phyloP scores from a whole-genome alignment of 73 alveolate species.

The Paramecium caudatum region DNA sequence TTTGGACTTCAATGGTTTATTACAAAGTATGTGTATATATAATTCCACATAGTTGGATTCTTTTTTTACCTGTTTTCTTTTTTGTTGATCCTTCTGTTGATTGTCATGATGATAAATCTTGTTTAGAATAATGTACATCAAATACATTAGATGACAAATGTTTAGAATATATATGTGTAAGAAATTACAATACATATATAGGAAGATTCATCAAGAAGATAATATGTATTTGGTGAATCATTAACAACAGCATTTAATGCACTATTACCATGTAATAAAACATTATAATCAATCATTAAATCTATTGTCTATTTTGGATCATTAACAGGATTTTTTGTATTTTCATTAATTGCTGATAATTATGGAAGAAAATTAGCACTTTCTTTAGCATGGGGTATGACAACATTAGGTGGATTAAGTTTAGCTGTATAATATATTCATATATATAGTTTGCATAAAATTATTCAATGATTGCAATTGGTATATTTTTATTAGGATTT shows the following conservation, averaged over 20 bases:
- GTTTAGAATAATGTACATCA: not conserved
- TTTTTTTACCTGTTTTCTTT: constrained; percentile 67
- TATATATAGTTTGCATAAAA: constrained; percentile 45
- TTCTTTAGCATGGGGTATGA: constrained; percentile 57
- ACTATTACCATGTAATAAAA: constrained; percentile 1
- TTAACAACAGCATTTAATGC: constrained; percentile 58
- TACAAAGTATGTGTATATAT: constrained; percentile 29
- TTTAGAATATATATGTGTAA: constrained; percentile 21
- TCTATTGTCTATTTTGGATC: constrained; percentile 68
- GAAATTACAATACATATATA: not conserved
- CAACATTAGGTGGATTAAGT: constrained; percentile 64
- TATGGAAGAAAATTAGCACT: constrained; percentile 71
- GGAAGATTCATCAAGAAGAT: constrained; percentile 13
- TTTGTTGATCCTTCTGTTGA: constrained; percentile 33
- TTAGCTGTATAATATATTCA: not conserved
- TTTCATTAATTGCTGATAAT: constrained; percentile 73
- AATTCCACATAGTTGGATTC: constrained; percentile 39
- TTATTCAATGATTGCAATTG: constrained; percentile 60
- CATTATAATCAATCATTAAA: constrained; percentile 6
- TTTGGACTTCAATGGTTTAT: constrained; percentile 72
- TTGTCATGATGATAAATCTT: constrained; percentile 16
- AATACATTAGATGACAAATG: constrained; percentile 9
- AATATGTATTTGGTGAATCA: constrained; percentile 39
- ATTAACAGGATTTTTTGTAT: constrained; percentile 66
- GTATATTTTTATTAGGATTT: constrained; percentile 71